Evolutionary conservation across 306 rosid genomes (phyloP), one percentile per base, ranked within the genome.

Genomic region (Malus sylvestris): DNA sequence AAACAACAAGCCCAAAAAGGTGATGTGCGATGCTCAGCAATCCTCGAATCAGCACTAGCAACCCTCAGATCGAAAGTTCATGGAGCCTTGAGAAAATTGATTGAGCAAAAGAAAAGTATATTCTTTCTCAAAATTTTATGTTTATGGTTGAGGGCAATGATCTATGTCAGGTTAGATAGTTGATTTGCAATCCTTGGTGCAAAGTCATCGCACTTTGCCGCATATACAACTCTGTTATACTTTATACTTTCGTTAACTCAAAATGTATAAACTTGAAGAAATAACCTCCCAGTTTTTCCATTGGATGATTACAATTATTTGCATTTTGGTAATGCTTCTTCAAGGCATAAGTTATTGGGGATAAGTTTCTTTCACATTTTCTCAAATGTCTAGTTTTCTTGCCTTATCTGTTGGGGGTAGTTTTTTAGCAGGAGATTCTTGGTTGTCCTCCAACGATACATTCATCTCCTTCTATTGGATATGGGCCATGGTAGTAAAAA

Each of bases 261-360:
- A 32, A 81, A 68, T 85, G 88, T 84, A 81, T 81, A 83, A 83
- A 77, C 83, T 82, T 80, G 79, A 80, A 81, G 82, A 81, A 75
- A 68, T 71, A 67, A 73, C 74, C 61, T 81, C 78, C 71, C 76
- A 23, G 53, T 49, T 30, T 60, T 76, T 70, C 46, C 23, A 6
- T 42, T 69, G 80, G 79, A 67, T 68, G 22, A 52, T 72, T 32
- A 35, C 57, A 27, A 27, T 18, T 20, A 44, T 75, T n/a, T 71
- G 35, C 38, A 40, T 65, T 75, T 55, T 70, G 18, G 63, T 52
- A 35, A 14, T 35, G 44, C 30, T 66, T 18, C 40, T 49, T 67
- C 1, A 15, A 16, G 32, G 20, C 27, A 9, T 13, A 19, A 16
- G 15, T 7, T 2, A 10, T 33, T 65, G 14, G 46, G 69, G 46